Conservation (phyloP, 305 asterid species). For the Nicotiana rustica region DNA sequence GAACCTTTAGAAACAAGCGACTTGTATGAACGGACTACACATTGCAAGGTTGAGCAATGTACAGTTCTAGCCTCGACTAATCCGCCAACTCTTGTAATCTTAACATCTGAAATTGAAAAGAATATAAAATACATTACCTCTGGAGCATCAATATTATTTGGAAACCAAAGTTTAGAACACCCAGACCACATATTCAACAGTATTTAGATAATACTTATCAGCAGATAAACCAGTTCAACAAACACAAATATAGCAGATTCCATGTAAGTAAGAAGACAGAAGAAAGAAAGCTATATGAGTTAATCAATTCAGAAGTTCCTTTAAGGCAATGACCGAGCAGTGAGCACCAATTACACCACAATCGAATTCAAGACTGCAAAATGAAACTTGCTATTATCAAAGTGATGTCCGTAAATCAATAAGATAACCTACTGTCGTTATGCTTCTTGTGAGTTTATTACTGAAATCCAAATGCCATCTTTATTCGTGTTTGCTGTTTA, state of each 20-base stretch:
- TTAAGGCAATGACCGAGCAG: background rate
- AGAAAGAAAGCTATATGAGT: background rate
- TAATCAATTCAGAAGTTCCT: background rate
- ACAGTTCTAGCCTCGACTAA: slow-evolving; percentile 72
- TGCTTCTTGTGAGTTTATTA: background rate
- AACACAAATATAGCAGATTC: slow-evolving; percentile 24
- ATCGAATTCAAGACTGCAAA: background rate
- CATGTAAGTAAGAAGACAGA: background rate
- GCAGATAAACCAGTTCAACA: background rate
- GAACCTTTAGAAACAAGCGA: slow-evolving; percentile 58
- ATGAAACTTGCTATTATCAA: background rate
- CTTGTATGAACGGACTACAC: slow-evolving; percentile 58
- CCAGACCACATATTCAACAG: slow-evolving; percentile 23
- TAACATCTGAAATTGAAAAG: slow-evolving; percentile 55
- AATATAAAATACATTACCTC: background rate
- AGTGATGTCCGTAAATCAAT: background rate
- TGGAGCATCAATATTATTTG: background rate
- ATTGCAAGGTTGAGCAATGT: slow-evolving; percentile 63
- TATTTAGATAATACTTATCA: background rate
- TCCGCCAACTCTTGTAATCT: slow-evolving; percentile 64
- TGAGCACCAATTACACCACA: slow-evolving; percentile 22
- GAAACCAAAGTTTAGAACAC: slow-evolving; percentile 1
- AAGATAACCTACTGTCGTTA: background rate
- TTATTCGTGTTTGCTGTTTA: background rate
- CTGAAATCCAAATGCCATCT: background rate